Evolutionary conservation across 176 grass and related monocot species (phyloP), one percentile per base, ranked within the genome.

Genomic region (Thalia dealbata): DNA sequence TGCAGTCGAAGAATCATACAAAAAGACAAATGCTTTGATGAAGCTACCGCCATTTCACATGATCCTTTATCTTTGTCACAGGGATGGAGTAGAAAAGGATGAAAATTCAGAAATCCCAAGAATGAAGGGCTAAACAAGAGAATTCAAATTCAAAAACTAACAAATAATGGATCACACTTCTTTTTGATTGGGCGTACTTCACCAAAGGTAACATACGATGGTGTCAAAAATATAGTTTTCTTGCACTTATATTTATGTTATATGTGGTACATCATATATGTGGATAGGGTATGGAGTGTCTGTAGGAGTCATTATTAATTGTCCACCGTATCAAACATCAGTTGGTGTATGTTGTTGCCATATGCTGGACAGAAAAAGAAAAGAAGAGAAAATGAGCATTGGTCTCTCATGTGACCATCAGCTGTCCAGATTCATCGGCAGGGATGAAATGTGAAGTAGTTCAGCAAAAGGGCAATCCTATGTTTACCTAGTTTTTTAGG

Each of bases 1-100:
- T n/a, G n/a, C n/a, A n/a, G 72, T 92, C 23, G 80, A 88, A 82
- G 77, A 73, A 88, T 84, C 27, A 54, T 86, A 21, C 73, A 78
- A 61, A 86, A 86, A 73, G 83, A 88, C 82, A 88, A 83, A 4
- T 81, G 80, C 45, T 77, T 84, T 35, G 68, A 81, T 52, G 32
- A 86, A 25, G 80, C 78, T 42, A 73, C 61, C 4, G 28, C 68
- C 10, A 71, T 81, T 22, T 51, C 74, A 59, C 78, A 71, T 86
- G 67, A 81, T 69, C 66, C 78, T 32, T 50, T 88, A 81, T 86
- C 73, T 58, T 75, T 83, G 78, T 84, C 83, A 64, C 21, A 81
- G 50, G 7, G 55, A 67, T 79, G 78, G 73, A 35, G 69, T 64
- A 78, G 71, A 81, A 61, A 82, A 58, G 22, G 54, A 58, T 58